These are phyloP conservation scores for Cutaneotrichosporon cyanovorans DNA, from an alignment of 1,284 basidiomycete species.

Conservation along the genomic window DNA sequence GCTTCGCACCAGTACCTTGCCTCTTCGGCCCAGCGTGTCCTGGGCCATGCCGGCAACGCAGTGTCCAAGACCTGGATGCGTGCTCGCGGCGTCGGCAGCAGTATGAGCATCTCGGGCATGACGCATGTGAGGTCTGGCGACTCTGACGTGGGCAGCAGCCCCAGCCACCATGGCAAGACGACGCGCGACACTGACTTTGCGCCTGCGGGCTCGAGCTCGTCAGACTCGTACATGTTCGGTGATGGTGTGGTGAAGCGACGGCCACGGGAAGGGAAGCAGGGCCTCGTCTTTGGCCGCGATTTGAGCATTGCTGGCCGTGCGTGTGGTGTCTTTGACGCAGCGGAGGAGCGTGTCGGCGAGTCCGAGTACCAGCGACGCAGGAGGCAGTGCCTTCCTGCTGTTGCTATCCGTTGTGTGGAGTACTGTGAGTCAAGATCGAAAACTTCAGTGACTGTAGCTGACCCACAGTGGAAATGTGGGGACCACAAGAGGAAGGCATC, in stretches of 20 bases:
- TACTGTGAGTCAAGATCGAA: conserved; percentile 32
- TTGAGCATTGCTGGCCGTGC: conserved; percentile 28
- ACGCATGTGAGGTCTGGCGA: conserved; percentile 4
- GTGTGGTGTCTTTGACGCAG: conserved; percentile 26
- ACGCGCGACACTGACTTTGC: conserved; percentile 16
- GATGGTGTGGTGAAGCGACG: conserved; percentile 20
- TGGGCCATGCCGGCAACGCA: conserved; percentile 37
- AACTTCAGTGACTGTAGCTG: background rate
- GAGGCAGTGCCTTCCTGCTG: conserved; percentile 39
- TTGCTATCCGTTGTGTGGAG: conserved; percentile 41
- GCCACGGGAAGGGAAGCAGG: conserved; percentile 11
- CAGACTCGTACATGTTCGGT: conserved; percentile 6
- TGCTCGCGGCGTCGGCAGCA: conserved; percentile 35
- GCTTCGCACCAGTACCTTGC: conserved; percentile 27
- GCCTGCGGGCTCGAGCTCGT: conserved; percentile 7
- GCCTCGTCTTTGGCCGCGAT: conserved; percentile 36
- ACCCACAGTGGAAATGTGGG: conserved; percentile 40
- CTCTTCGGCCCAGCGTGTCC: conserved; percentile 29
- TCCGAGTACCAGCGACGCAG: conserved; percentile 25
- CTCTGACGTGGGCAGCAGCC: conserved; percentile 5
- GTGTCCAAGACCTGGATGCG: conserved; percentile 39
- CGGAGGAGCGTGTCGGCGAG: conserved; percentile 15
- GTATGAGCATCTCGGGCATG: conserved; percentile 30
- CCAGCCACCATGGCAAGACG: conserved; percentile 13
- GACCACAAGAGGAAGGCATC: conserved; percentile 46